Evolutionary conservation across 129 eudicot species (phyloP).

Genomic region (Solidago caesia): DNA sequence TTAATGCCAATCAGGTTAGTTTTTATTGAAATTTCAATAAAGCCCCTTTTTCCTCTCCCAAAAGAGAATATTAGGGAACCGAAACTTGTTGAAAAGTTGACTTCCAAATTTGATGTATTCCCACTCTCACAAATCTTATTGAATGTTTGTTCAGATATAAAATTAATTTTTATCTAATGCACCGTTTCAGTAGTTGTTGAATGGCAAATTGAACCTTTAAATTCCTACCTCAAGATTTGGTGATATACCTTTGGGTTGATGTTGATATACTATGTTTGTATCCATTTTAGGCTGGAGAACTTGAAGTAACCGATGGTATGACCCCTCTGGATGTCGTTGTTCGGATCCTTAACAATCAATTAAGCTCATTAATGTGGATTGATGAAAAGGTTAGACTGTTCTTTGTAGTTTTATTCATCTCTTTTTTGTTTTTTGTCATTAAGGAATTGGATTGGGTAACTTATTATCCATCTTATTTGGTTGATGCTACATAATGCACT

Average conservation of each 20-base stretch:
- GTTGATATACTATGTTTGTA: slow-evolving; percentile 8
- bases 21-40: neutral
- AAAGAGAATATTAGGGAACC: neutral
- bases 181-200: neutral
- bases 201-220: neutral
- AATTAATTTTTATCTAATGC: neutral
- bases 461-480: neutral
- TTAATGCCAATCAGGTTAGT: slow-evolving; percentile 77
- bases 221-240: neutral
- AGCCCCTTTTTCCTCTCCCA: neutral
- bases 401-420: neutral
- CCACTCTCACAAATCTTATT: neutral
- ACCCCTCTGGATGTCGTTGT: slow-evolving; percentile 89
- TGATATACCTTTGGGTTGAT: neutral
- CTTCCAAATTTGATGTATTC: neutral
- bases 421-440: slow-evolving; percentile 3
- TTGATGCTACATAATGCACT: neutral
- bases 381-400: slow-evolving; percentile 79
- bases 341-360: slow-evolving; percentile 82
- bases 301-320: slow-evolving; percentile 82
- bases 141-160: neutral
- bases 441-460: neutral
- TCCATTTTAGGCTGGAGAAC: slow-evolving; percentile 71
- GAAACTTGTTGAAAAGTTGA: neutral
- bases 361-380: slow-evolving; percentile 91